Evolutionary conservation across 768 basidiomycete species (phyloP), one percentile per base, ranked within the genome.

Genomic region (Ephemerocybe angulata): DNA sequence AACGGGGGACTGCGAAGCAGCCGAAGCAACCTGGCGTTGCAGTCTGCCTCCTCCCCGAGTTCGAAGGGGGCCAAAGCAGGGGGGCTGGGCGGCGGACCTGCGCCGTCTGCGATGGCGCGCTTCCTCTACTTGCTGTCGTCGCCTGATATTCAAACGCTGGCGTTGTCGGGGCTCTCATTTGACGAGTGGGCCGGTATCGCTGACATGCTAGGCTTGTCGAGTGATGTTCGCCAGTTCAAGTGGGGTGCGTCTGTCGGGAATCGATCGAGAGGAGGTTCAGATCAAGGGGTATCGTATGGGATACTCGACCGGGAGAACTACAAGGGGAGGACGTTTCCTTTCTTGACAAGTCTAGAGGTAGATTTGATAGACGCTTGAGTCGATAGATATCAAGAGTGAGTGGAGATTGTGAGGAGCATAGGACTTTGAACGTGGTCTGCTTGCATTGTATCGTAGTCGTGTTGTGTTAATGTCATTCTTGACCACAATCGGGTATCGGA

Each of bases 131-230:
- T 56, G 6, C 46, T 56, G 1, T 42, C 48, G 22, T 42, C 49
- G 8, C 55, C 55, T 3, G n/a, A 21, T 1, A 27, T 56, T 10
- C 38, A 35, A 5, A 33, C 48, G 4, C 30, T 56, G 5, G 50
- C 29, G 8, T 24, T 56, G 4, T 24, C 27, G 7, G 30, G 30
- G 13, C 11, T 50, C 21, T 13, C 4, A 17, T 24, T 13, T 37
- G 50, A 35, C 15, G 49, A 51, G 13, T 56, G 55, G 55, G 11
- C 24, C n/a, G 42, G 12, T 3, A 21, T 56, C 4, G 48, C 49
- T 21, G 55, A 50, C 2, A 38, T 51, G 55, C 29, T 56, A 7
- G 55, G 55, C 12, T 28, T 56, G 30, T 50, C 55, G 17, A 19
- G 12, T 4, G 41, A 56, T 31, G 22, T 28, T 3, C n/a, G 13